Conservation (phyloP, 1,284 basidiomycete species). For the Porodaedalea pini region DNA sequence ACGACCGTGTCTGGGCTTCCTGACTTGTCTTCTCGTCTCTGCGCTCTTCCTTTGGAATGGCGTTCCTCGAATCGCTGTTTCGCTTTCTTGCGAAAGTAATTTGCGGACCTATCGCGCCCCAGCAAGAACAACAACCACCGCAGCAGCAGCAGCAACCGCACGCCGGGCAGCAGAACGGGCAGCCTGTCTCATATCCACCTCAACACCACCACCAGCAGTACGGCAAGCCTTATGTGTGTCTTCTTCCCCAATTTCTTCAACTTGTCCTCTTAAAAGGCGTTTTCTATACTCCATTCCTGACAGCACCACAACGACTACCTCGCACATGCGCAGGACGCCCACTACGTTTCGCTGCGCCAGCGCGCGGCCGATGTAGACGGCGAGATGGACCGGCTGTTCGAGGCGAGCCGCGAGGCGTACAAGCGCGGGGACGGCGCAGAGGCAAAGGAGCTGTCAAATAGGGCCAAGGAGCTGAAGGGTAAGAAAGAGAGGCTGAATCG, state of each 20-base stretch:
- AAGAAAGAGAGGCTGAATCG: constrained; percentile 82
- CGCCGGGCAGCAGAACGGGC: constrained; percentile 20
- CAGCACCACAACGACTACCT: constrained; percentile 55
- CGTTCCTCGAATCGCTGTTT: constrained; percentile 8
- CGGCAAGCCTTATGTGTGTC: constrained; percentile 11
- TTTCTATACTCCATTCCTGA: neutral
- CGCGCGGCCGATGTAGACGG: constrained; percentile 73
- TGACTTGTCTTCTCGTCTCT: neutral
- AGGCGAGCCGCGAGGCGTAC: constrained; percentile 68
- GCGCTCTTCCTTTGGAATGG: neutral
- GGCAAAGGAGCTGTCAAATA: constrained; percentile 80
- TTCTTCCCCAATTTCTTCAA: neutral
- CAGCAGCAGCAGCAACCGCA: constrained; percentile 24
- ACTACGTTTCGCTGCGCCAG: constrained; percentile 68
- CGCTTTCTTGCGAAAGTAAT: constrained; percentile 26
- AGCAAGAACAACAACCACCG: constrained; percentile 20
- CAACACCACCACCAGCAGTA: constrained; percentile 21
- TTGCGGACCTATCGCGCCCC: constrained; percentile 21
- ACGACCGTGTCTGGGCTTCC: too few relatives aligned
- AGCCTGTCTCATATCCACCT: constrained; percentile 15
- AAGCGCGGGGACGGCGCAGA: constrained; percentile 65
- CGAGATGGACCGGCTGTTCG: constrained; percentile 67
- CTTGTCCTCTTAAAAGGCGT: neutral
- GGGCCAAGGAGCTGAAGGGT: constrained; percentile 80
- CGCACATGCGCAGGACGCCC: constrained; percentile 64